These are phyloP conservation scores for Magnusiomyces suaveolens DNA, from an alignment of 1,139 yeast genomes.

Conservation along the genomic window DNA sequence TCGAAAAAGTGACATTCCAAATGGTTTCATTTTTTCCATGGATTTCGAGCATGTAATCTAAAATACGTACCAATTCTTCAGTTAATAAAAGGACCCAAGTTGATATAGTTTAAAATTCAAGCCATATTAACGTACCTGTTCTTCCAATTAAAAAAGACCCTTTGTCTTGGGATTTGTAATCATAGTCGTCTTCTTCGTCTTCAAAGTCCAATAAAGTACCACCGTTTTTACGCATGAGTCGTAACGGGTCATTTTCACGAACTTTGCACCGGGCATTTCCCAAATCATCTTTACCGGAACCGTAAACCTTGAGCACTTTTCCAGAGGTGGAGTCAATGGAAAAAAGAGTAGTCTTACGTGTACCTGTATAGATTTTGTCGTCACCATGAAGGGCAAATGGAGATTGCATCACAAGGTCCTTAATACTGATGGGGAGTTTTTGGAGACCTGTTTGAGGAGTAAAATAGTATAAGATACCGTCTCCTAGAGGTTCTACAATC, in stretches of 20 bases:
- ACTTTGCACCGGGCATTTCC: slow-evolving; percentile 22
- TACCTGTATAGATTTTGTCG: slow-evolving; percentile 84
- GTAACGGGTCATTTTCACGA: neutral
- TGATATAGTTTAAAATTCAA: slow-evolving; percentile 18
- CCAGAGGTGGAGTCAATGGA: slow-evolving; percentile 72
- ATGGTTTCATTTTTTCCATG: slow-evolving; percentile 57
- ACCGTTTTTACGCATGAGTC: neutral
- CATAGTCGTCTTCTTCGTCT: slow-evolving; percentile 18
- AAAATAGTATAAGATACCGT: slow-evolving; percentile 80
- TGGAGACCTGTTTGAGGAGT: slow-evolving; percentile 70
- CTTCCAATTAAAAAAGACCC: slow-evolving; percentile 33
- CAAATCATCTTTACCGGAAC: slow-evolving; percentile 30
- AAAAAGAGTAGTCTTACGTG: slow-evolving; percentile 65
- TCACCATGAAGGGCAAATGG: slow-evolving; percentile 64
- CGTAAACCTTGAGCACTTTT: slow-evolving; percentile 62
- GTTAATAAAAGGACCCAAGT: slow-evolving; percentile 29
- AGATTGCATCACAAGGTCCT: slow-evolving; percentile 68
- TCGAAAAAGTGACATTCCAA: slow-evolving; percentile 82
- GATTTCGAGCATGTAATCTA: slow-evolving; percentile 48
- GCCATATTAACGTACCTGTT: slow-evolving; percentile 23
- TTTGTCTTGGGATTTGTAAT: slow-evolving; percentile 19
- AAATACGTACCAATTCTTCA: slow-evolving; percentile 29
- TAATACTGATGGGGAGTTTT: slow-evolving; percentile 72
- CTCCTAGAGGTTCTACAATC: slow-evolving; percentile 87
- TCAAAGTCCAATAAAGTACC: slow-evolving; percentile 1